Evolutionary conservation across 176 grass and related monocot genomes (phyloP), one percentile per base, ranked within the genome.

Genomic region (Thalia dealbata): DNA sequence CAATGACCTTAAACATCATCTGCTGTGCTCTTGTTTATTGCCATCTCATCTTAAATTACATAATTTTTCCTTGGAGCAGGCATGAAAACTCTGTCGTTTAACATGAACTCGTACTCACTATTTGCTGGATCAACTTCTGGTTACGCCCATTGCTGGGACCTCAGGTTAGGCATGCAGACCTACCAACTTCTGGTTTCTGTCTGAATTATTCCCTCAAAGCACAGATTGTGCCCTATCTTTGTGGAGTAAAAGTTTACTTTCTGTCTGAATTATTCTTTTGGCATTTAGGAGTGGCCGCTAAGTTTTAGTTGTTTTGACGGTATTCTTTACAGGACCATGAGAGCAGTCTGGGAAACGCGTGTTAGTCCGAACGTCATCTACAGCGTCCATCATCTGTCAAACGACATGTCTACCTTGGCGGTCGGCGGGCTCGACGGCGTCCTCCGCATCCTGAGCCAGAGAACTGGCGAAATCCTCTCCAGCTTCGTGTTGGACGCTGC

Each of bases 141-240:
- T 62, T 92, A 90, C 86, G 89, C 79, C 64, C 89, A 97, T 82
- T 97, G 93, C 73, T 97, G 93, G 93, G 93, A 97, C 76, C 73
- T 97, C 61, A 85, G 93, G 93, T 84, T 55, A 71, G 84, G 16
- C 69, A 74, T 87, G 71, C 30, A 10, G 55, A 67, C 32, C n/a
- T n/a, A n/a, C n/a, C n/a, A n/a, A n/a, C n/a, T n/a, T n/a, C n/a
- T n/a, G n/a, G n/a, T n/a, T n/a, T n/a, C n/a, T n/a, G n/a, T n/a
- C n/a, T n/a, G n/a, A n/a, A n/a, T n/a, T n/a, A n/a, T n/a, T n/a
- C 44, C 19, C 54, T n/a, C 19, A 8, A 38, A 58, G 0, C 8
- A n/a, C 21, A n/a, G 19, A 58, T 58, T 58, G 54, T 58, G 54
- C 19, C 54, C 19, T 22, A n/a, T 58, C 54, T 7, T 5, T 58